Conservation (phyloP, 2,329 filamentous ascomycete genomes). For the Exophiala mesophila region DNA sequence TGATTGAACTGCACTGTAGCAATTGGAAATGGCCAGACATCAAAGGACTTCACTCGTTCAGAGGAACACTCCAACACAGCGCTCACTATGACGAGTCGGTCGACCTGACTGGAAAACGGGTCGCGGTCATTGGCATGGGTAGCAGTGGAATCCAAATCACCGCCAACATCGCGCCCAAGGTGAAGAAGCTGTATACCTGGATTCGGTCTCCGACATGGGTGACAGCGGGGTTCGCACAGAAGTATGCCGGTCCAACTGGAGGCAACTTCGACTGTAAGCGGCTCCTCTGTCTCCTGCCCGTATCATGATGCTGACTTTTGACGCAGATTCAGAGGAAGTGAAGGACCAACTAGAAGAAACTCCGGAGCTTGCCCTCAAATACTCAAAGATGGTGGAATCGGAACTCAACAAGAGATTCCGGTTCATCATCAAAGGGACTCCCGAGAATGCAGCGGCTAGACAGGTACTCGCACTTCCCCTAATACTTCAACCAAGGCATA, state of each 20-base stretch:
- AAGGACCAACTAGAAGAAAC: slow-evolving; percentile 8
- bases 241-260: slow-evolving; percentile 9
- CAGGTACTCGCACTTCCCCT: slow-evolving; percentile 4
- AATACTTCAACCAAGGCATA: slow-evolving; percentile 29
- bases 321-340: slow-evolving; percentile 12
- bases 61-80: slow-evolving; percentile 28
- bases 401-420: slow-evolving; percentile 51
- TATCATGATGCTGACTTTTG: slow-evolving; percentile 20
- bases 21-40: slow-evolving; percentile 46
- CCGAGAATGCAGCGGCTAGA: not conserved
- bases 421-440: not conserved
- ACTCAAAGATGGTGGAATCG: slow-evolving; percentile 44
- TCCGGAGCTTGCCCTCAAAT: slow-evolving; percentile 30
- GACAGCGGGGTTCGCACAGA: slow-evolving; percentile 12
- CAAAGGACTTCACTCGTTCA: slow-evolving; percentile 26
- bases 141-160: slow-evolving; percentile 53
- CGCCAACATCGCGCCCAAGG: slow-evolving; percentile 40
- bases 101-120: slow-evolving; percentile 48
- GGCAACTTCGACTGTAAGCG: slow-evolving; percentile 12
- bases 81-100: slow-evolving; percentile 45
- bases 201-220: slow-evolving; percentile 19
- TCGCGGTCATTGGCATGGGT: slow-evolving; percentile 54
- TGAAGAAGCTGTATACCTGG: slow-evolving; percentile 26
- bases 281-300: slow-evolving; percentile 22
- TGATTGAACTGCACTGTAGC: slow-evolving; percentile 47